Evolutionary conservation across 2,329 filamentous ascomycete genomes (phyloP), one percentile per base, ranked within the genome.

Genomic region (Aureobasidium sp.): DNA sequence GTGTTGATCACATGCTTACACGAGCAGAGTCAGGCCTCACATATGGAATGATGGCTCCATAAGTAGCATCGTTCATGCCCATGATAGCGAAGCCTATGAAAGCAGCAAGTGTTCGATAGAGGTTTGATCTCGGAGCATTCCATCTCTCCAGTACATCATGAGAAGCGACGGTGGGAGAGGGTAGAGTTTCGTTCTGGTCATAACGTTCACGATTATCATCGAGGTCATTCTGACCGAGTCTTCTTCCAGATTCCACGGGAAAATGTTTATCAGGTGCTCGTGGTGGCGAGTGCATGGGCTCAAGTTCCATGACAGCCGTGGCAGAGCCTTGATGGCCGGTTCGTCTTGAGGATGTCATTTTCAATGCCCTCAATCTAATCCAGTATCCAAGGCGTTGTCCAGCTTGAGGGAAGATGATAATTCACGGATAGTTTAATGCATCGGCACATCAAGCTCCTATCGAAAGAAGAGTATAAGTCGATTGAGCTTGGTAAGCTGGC

Each of bases 51-150:
- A 81, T 71, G 21, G 77, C 75, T 59, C 86, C 86, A 48, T 84
- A 79, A 29, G 83, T 82, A 10, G 82, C 86, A 73, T 90, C 87
- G 67, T 87, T 88, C 75, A 86, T 81, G 7, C 42, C 42, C 77
- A 88, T 83, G 36, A 88, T 76, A 25, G 86, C 74, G 65, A 90
- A 84, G 5, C 81, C 79, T 72, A 82, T 83, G 67, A 86, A 83
- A 3, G 84, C 81, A 0, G 83, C 78, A 39, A 82, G 72, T 49
- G 83, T 83, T 42, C 86, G 81, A 66, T 76, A 85, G 5, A 82
- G 73, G 69, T 87, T 89, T 45, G 77, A 76, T 9, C 74, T 71
- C 0, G 86, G 81, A n/a, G 75, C 73, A 67, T 89, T 89, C 88
- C 87, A 90, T 71, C 71, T 75, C 67, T 87, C 81, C 16, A 76